Evolutionary conservation across 1,284 basidiomycete species (phyloP), one percentile per base, ranked within the genome.

Genomic region (Microbotryum silenes-acaulis): DNA sequence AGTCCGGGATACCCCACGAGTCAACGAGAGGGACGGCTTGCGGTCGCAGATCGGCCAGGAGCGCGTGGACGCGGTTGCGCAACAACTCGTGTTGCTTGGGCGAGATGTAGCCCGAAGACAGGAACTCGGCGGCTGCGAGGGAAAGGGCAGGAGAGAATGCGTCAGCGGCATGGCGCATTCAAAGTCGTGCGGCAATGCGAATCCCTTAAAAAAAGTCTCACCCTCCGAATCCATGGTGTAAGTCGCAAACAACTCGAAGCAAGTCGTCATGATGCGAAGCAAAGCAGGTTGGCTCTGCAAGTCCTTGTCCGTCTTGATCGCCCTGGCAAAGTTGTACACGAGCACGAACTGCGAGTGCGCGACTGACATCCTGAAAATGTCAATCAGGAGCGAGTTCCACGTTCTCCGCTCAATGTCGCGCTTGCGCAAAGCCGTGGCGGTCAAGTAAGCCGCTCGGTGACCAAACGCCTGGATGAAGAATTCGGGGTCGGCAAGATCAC

Each of bases 241-340:
- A 54, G 59, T 62, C 4, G 67, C 67, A 58, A 66, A 73, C 14
- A 72, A 63, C 62, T 71, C 70, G 63, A 72, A 73, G 56, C 68
- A 69, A 10, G 63, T 72, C 63, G 75, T 73, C 62, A 77, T 75
- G 52, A 77, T 69, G 31, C 70, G 67, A 59, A 74, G 74, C 21
- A 77, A 63, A 1, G 76, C 75, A 8, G 73, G 74, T 57, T 74
- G 68, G 31, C 65, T 52, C 64, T 74, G 73, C 59, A 77, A 73
- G 57, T 71, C 68, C 51, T 72, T 62, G 62, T 77, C 75, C 62
- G 76, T 69, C 56, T 72, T 67, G 59, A 77, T 72, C 14, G 74
- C 75, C 62, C 74, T 71, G 18, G 72, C 74, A 65, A 77, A 77
- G 72, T 77, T 76, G 67, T 70, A 68, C 9, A 77, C 72, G 51